Conservation (phyloP, 331 rosid genomes). For the Quercus phellos region DNA sequence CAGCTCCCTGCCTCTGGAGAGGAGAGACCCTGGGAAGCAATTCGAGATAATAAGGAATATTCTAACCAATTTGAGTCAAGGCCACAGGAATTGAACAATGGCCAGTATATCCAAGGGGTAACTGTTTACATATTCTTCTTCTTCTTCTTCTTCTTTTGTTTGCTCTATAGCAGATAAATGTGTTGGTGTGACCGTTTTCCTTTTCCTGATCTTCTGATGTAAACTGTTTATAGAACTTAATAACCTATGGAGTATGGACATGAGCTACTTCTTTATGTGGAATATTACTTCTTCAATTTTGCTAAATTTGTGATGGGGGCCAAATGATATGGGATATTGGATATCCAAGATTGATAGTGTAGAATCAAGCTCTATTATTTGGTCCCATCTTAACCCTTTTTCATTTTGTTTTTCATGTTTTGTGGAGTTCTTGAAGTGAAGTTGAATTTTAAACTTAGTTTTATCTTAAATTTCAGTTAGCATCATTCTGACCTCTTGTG, state of each 20-base stretch:
- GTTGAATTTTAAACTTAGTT: too few species aligned
- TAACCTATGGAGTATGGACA: too few species aligned
- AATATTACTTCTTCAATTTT: too few species aligned
- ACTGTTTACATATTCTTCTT: not conserved
- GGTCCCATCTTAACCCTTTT: too few species aligned
- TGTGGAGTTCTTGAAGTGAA: too few species aligned
- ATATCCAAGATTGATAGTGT: too few species aligned
- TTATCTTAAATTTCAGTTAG: not conserved
- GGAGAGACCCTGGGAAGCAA: not conserved
- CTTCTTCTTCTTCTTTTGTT: not conserved
- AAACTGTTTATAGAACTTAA: not conserved
- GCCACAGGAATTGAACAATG: conserved; percentile 34
- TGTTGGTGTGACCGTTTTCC: not conserved
- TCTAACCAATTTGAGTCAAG: conserved; percentile 49
- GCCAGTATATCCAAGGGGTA: not conserved
- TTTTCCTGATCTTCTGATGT: not conserved
- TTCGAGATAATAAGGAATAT: conserved; percentile 54
- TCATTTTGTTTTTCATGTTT: too few species aligned
- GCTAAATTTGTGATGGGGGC: too few species aligned
- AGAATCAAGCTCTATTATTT: too few species aligned
- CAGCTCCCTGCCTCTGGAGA: conserved; percentile 40
- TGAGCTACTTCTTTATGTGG: too few species aligned
- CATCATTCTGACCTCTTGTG: not conserved
- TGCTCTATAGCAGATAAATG: not conserved
- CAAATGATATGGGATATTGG: too few species aligned